Evolutionary conservation across 2,329 filamentous ascomycete genomes (phyloP).

Genomic region (Xylariaceae sp.): DNA sequence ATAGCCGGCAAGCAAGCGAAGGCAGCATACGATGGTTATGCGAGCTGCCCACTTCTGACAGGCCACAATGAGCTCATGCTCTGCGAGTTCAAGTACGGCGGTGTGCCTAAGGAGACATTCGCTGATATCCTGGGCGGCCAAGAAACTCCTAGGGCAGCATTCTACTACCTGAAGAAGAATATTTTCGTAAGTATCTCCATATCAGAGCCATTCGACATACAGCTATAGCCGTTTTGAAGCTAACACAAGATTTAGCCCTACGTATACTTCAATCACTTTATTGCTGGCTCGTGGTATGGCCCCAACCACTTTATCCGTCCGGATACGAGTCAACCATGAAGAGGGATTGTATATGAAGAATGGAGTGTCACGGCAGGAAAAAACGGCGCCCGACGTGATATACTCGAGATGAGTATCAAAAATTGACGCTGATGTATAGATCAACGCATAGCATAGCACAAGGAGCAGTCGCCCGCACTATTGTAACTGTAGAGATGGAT

Average conservation of each 20-base stretch:
- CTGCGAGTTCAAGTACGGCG: conserved; percentile 56
- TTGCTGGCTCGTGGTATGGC: conserved; percentile 35
- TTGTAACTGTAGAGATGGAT: neutral
- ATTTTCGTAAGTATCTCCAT: conserved; percentile 45
- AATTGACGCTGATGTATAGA: neutral
- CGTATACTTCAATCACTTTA: conserved; percentile 41
- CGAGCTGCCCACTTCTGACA: conserved; percentile 54
- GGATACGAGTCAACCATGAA: conserved; percentile 3
- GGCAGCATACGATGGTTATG: conserved; percentile 52
- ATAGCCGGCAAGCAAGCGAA: conserved; percentile 45
- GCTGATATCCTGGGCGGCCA: conserved; percentile 46
- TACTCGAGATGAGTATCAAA: neutral
- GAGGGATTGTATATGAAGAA: neutral
- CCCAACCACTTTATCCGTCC: conserved; percentile 29
- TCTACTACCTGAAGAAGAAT: conserved; percentile 54
- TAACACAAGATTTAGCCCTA: conserved; percentile 32
- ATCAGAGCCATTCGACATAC: neutral
- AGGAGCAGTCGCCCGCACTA: neutral
- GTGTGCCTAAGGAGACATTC: conserved; percentile 54
- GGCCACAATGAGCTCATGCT: conserved; percentile 54
- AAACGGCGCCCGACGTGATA: neutral
- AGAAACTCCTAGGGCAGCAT: conserved; percentile 46
- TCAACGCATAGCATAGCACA: neutral
- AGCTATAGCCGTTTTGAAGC: neutral
- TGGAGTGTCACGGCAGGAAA: too few relatives aligned